Conservation (phyloP, 495 filamentous ascomycete species). For the Darksidea phi region DNA sequence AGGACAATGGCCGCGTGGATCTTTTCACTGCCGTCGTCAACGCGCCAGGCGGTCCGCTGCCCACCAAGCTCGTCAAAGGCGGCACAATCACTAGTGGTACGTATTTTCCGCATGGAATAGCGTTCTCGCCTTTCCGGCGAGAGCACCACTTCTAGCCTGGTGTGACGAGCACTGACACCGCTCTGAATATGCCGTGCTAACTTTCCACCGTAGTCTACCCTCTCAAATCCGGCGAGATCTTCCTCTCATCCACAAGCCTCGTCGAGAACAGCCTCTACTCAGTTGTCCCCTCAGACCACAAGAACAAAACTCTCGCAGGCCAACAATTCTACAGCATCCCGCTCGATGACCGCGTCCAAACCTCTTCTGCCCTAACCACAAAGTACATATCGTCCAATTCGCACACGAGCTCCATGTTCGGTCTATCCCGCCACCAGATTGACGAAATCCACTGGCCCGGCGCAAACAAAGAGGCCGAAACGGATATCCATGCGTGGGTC, state of each 20-base stretch:
- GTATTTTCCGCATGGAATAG: too few species aligned
- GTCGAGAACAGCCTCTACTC: constrained; percentile 44
- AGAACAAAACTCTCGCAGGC: not conserved
- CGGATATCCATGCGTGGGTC: constrained; percentile 55
- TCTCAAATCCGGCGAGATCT: constrained; percentile 36
- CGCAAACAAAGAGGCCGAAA: constrained; percentile 25
- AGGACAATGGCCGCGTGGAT: constrained; percentile 35
- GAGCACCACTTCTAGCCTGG: too few species aligned
- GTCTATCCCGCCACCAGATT: constrained; percentile 49
- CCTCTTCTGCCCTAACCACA: constrained; percentile 8
- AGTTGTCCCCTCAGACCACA: constrained; percentile 13
- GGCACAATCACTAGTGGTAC: constrained; percentile 10
- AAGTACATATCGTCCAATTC: constrained; percentile 54
- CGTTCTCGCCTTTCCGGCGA: too few species aligned
- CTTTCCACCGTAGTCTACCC: constrained; percentile 11
- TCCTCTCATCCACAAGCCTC: constrained; percentile 42
- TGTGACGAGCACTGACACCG: too few species aligned
- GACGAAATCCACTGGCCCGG: constrained; percentile 45
- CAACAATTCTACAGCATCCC: constrained; percentile 28
- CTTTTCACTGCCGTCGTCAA: constrained; percentile 22
- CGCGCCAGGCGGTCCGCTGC: not conserved
- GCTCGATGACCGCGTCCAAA: constrained; percentile 35
- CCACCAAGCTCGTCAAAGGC: constrained; percentile 23
- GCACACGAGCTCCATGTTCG: constrained; percentile 67
- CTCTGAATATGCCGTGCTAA: too few species aligned